Evolutionary conservation across 495 filamentous ascomycete species (phyloP), one percentile per base, ranked within the genome.

Genomic region (Letharia lupina): DNA sequence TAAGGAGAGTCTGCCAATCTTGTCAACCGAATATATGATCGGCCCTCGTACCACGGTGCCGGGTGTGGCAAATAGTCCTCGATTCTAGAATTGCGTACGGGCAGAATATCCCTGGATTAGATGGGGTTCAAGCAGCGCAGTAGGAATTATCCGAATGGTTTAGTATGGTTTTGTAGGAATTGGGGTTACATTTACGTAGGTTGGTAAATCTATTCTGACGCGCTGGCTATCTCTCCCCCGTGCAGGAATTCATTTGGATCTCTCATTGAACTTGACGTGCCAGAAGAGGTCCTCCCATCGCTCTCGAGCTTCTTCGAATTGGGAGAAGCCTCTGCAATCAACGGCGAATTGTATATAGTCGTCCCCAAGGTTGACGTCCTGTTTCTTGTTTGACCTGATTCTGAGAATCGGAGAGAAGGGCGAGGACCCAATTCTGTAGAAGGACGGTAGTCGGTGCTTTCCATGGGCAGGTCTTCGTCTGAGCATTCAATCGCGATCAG

Each of bases 311-410:
- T 44, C 50, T 44, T 42, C 18, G 62, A 28, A n/a, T 57, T 41
- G 33, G 39, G 62, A 42, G 35, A 42, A 20, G 39, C 62, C 23
- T 64, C 39, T 31, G 50, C 62, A 56, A 64, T 44, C n/a, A 64
- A 9, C 15, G n/a, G 62, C 37, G 62, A 50, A 44, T 41, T 39
- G 20, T 56, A 42, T 6, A 64, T 39, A 20, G 62, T 44, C 20
- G 48, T 64, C 10, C 62, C 50, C 5, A 50, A 44, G 6, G 48
- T 64, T 23, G 62, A 64, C 41, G 62, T n/a, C 31, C 48, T 44
- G n/a, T 64, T 39, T 23, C 62, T 48, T n/a, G n/a, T 64, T 9
- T 64, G 62, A 41, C 45, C 48, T 20, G 47, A 28, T 10, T 64
- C 37, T 35, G 42, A 2, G 4, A 40, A 41, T 8, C 2, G n/a